Base-by-base conservation (phyloP, 192 early-diverging fungal species). In the Coemansia sp. region DNA sequence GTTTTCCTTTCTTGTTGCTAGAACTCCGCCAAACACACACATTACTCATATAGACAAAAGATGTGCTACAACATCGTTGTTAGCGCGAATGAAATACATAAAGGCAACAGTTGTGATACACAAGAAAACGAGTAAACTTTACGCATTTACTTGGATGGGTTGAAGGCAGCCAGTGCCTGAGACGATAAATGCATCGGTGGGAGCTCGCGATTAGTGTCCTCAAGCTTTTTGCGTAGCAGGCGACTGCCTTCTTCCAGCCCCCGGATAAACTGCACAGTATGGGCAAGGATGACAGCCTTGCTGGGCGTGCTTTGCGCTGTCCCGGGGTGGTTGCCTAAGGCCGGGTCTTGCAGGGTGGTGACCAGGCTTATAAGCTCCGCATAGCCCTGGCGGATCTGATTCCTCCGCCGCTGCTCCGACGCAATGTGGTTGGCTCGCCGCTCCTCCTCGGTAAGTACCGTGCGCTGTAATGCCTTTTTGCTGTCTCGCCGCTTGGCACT, bases 391-490 rank as follows among this genome's bases (percentile, higher is more conserved):
- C 91, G 83, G 66, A 97, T 97, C 69, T 95, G 92, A 56, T 92
- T 89, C 40, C 95, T 77, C 51, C 95, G 85, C 56, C 92, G 89
- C 77, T 97, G 92, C 65, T 97, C 95, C 12, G 90, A 92, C 2
- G 91, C 92, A 82, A 97, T 97, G 69, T 97, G 95, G 77, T 95
- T 95, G 16, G 89, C 87, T 54, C 90, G 88, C 71, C 94, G 94
- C 69, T 94, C 89, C 18, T 91, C 91, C 25, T 95, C 93, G 1
- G 93, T 89, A 51, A 95, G 78, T n/a, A 89, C 54, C 29, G 86
- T 83, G 50, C 88, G 75, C 55, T 59, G 65, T 1, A 54, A 14
- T 19, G 27, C 22, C 45, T 71, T 71, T 33, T 78, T 78, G 28
- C 46, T 53, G 6, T 71, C 69, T 52, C 62, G 69, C 56, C 65